Base-by-base conservation (phyloP, 108 stramenopile species). In the Nitzschia palea region DNA sequence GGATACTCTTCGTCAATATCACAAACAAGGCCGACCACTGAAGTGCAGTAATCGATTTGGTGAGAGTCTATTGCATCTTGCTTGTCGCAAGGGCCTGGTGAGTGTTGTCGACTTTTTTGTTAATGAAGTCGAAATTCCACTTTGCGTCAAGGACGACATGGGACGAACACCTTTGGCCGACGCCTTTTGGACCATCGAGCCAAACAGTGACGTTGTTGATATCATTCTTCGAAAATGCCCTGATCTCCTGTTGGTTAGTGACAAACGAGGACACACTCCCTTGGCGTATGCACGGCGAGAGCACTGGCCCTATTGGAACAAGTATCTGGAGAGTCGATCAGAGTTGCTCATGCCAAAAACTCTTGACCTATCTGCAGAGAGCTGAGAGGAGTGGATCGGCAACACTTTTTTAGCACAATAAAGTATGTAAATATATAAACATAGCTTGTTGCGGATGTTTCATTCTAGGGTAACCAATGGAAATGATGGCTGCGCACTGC, bases 111-210 rank as follows among this genome's bases (percentile, higher is more conserved):
- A 68, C 25, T 79, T 80, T 62, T 66, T 88, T 0, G 48, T 88
- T 4, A 28, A 78, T 3, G 79, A 82, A 67, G 74, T 56, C 0
- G 29, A 53, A 29, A 67, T 82, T 14, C 43, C 55, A 6, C 34
- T 69, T 32, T 26, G 62, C 27, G 55, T 80, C 29, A 43, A 69
- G 22, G 81, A 83, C 56, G 87, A 88, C 55, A 75, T 64, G 57
- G 87, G 87, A 12, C 68, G 84, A 17, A 88, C 75, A 2, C 76
- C 82, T 10, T 31, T 85, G 55, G 84, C 85, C 59, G 87, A 88
- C 76, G 84, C 83, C 36, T 85, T 63, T 56, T 88, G 87, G 87
- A 71, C 74, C 34, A 18, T 52, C 44, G 30, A 48, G 33, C 80
- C 81, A 5, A 75, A 82, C 43, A 72, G 64, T 36, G 67, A 71